These are phyloP conservation scores for Petunia secreta DNA, from an alignment of 257 asterid genomes.

Conservation along the genomic window DNA sequence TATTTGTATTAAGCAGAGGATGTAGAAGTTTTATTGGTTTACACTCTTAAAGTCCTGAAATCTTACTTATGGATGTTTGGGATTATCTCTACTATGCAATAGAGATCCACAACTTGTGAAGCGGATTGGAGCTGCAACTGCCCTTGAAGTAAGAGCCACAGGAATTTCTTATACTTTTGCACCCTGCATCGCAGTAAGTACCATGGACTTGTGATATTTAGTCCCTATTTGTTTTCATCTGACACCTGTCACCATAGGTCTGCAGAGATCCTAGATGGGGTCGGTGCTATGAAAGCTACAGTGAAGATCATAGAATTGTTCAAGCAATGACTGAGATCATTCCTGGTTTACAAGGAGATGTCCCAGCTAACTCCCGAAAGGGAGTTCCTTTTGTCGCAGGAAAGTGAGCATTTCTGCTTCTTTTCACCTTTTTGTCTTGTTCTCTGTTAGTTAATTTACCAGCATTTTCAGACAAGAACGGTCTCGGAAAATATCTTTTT, in stretches of 20 bases:
- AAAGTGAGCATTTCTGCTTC: conserved; percentile 48
- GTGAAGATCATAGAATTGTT: conserved; percentile 83
- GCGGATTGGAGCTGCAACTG: conserved; percentile 34
- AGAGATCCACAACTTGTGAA: conserved; percentile 65
- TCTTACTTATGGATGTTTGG: background rate
- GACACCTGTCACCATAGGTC: conserved; percentile 46
- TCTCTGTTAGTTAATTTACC: too few relatives aligned
- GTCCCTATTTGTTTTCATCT: background rate
- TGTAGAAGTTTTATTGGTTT: too few relatives aligned
- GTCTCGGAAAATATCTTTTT: too few relatives aligned
- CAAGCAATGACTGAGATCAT: conserved; percentile 82
- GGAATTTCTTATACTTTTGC: conserved; percentile 67
- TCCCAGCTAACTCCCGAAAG: conserved; percentile 49
- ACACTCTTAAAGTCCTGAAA: background rate
- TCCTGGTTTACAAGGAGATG: conserved; percentile 93
- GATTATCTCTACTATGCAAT: background rate
- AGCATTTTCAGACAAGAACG: too few relatives aligned
- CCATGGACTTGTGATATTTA: background rate
- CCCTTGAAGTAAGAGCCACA: conserved; percentile 66
- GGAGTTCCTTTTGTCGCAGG: conserved; percentile 77
- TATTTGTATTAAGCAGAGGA: too few relatives aligned
- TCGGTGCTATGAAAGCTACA: conserved; percentile 87
- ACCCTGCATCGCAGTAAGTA: conserved; percentile 65
- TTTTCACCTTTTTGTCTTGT: background rate
- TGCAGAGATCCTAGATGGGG: conserved; percentile 99